Evolutionary conservation across 345 rosid species (phyloP).

Genomic region (Fremontodendron californicum): DNA sequence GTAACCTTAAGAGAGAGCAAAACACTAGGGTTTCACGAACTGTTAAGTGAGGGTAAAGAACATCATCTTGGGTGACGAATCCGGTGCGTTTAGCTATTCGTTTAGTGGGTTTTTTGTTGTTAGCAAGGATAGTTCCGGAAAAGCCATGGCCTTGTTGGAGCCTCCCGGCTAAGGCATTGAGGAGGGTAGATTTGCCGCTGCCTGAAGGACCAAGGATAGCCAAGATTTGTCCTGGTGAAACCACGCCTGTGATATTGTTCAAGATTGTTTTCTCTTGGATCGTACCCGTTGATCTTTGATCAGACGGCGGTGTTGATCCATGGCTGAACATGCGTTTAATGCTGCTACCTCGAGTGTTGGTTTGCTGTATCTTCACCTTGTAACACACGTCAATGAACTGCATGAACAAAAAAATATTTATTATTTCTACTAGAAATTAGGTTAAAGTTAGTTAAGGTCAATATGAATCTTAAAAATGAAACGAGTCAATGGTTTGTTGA

Average conservation of each 20-base stretch:
- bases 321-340: conserved; percentile 34
- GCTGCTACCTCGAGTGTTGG: conserved; percentile 20
- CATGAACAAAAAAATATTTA: conserved; percentile 8
- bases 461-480: not conserved
- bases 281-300: conserved; percentile 20
- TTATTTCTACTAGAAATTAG: too few relatives aligned
- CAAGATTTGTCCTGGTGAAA: conserved; percentile 79
- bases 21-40: conserved; percentile 80
- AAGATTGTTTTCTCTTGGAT: conserved; percentile 55
- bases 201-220: conserved; percentile 94
- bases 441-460: not conserved
- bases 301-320: conserved; percentile 16
- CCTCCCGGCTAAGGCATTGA: conserved; percentile 73
- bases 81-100: conserved; percentile 65
- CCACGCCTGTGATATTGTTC: conserved; percentile 65
- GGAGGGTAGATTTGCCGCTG: conserved; percentile 82
- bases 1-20: conserved; percentile 66
- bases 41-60: conserved; percentile 82
- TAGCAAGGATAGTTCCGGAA: conserved; percentile 63
- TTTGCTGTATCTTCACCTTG: conserved; percentile 41
- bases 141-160: conserved; percentile 42
- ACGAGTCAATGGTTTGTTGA: conserved; percentile 31
- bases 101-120: conserved; percentile 45
- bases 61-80: conserved; percentile 83
- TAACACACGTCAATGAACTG: conserved; percentile 74